Evolutionary conservation across 2,329 filamentous ascomycete species (phyloP).

Genomic region (Aaosphaeria arxii): DNA sequence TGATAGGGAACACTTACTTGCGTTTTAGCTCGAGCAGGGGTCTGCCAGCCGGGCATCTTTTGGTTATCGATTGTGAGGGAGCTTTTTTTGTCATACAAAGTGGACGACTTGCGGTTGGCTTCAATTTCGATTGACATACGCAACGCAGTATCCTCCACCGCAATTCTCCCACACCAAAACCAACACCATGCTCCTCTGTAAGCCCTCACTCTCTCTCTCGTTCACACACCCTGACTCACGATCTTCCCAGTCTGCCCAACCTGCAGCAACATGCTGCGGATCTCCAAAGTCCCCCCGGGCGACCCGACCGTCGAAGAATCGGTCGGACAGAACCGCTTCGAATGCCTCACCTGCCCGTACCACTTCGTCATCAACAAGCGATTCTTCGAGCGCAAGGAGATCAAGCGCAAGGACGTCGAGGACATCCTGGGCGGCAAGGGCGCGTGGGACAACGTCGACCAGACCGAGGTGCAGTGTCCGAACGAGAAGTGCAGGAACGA

Average conservation of each 20-base stretch:
- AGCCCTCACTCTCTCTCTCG: conserved; percentile 9
- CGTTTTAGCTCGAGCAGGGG: too few species aligned
- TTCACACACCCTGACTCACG: conserved; percentile 1
- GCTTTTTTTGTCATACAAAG: too few species aligned
- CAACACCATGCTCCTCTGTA: conserved; percentile 64
- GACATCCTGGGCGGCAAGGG: conserved; percentile 86
- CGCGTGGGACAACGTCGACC: conserved; percentile 89
- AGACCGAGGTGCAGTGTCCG: conserved; percentile 79
- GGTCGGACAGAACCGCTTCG: conserved; percentile 70
- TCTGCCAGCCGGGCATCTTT: too few species aligned
- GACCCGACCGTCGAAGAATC: conserved; percentile 37
- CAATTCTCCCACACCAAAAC: too few species aligned
- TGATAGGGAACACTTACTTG: too few species aligned
- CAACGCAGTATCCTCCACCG: too few species aligned
- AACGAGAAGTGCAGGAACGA: conserved; percentile 75
- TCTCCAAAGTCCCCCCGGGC: conserved; percentile 50
- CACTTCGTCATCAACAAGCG: conserved; percentile 76
- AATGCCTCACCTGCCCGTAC: conserved; percentile 94
- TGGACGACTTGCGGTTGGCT: too few species aligned
- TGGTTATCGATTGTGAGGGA: too few species aligned
- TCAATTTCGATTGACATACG: too few species aligned
- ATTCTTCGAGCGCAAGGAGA: conserved; percentile 75
- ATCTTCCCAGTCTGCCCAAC: conserved; percentile 64
- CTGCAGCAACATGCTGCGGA: conserved; percentile 80
- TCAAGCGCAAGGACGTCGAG: conserved; percentile 83